Base-by-base conservation (phyloP, 2,329 filamentous ascomycete species). In the Pseudogymnoascus sp. region DNA sequence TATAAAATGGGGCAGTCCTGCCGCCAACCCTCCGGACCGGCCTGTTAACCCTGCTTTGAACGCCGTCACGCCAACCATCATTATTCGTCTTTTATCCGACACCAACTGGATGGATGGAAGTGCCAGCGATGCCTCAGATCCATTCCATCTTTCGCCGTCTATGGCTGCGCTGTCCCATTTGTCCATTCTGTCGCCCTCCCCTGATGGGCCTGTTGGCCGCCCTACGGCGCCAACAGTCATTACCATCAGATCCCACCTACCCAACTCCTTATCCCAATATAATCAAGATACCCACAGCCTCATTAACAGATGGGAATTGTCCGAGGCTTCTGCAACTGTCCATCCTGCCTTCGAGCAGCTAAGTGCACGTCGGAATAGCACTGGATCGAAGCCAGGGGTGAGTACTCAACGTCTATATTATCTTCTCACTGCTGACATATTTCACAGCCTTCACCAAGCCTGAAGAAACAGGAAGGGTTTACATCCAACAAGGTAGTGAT, bases 331-430 rank as follows among this genome's bases (percentile, higher is more conserved):
- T n/a, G 84, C 87, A 65, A 79, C 76, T 8, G 76, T 95, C 6
- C 89, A 94, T 70, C 76, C 86, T 1, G 88, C 87, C 10, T 93
- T 96, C 71, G 88, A 91, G 66, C 87, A 92, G 67, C 79, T 94
- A 26, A 84, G 85, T 6, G 79, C 81, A 44, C 84, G 87, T 67
- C 84, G 84, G 68, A 84, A 83, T 69, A 83, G 79, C 63, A 72
- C 68, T 35, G 68, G 64, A 4, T 63, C 62, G 35, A 40, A 57
- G 58, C 67, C 70, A 41, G 64, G 61, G 26, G 70, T 71, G 68
- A 64, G 66, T 64, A n/a, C 26, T 29, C n/a, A 10, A 54, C 64
- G 35, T 60, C 60, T 21, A 61, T 50, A 24, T 21, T 60, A 7
- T n/a, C 59, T 39, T 26, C 36, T 47, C 29, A 62, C 60, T 24